A percentile compares a stretch with the other conserved stretches of the same genome.
Evolutionary conservation across 2,329 filamentous ascomycete genomes (phyloP).

Genomic region (Setomelanomma holmii): DNA sequence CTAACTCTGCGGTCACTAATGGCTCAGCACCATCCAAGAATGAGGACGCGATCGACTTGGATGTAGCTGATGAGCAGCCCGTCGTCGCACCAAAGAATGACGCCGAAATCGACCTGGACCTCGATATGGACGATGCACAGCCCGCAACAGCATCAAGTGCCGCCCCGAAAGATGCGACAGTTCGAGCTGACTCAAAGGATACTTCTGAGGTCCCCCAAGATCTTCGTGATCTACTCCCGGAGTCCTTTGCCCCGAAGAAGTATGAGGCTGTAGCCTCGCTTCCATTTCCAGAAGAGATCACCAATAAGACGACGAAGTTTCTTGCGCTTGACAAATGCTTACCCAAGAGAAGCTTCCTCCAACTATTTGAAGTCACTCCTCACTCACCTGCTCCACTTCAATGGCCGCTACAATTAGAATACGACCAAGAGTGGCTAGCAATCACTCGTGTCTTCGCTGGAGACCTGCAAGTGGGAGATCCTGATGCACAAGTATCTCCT

Average conservation of each 20-base stretch:
- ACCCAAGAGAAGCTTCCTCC: conserved; percentile 79
- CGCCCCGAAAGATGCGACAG: conserved; percentile 13
- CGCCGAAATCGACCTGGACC: conserved; percentile 51
- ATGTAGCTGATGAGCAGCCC: conserved; percentile 60
- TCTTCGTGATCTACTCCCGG: conserved; percentile 76
- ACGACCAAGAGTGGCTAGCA: conserved; percentile 95
- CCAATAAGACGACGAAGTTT: conserved; percentile 81
- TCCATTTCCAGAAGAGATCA: conserved; percentile 73
- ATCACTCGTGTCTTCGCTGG: conserved; percentile 83
- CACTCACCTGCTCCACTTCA: conserved; percentile 32
- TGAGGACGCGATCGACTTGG: conserved; percentile 63
- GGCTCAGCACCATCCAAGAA: conserved; percentile 55
- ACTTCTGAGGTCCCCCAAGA: conserved; percentile 62
- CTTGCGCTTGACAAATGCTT: conserved; percentile 92
- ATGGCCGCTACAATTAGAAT: conserved; percentile 69
- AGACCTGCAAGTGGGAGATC: conserved; percentile 64
- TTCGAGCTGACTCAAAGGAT: conserved; percentile 2
- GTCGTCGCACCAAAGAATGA: conserved; percentile 34
- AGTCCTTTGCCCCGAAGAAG: conserved; percentile 66
- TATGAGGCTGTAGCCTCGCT: conserved; percentile 35
- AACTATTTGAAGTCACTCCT: conserved; percentile 67
- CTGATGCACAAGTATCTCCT: conserved; percentile 58
- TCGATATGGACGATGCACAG: conserved; percentile 43
- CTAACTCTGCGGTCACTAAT: background rate
- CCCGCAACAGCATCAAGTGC: conserved; percentile 13